Evolutionary conservation across 352 stramenopile genomes (phyloP), one percentile per base, ranked within the genome.

Genomic region (Peronospora destructor): DNA sequence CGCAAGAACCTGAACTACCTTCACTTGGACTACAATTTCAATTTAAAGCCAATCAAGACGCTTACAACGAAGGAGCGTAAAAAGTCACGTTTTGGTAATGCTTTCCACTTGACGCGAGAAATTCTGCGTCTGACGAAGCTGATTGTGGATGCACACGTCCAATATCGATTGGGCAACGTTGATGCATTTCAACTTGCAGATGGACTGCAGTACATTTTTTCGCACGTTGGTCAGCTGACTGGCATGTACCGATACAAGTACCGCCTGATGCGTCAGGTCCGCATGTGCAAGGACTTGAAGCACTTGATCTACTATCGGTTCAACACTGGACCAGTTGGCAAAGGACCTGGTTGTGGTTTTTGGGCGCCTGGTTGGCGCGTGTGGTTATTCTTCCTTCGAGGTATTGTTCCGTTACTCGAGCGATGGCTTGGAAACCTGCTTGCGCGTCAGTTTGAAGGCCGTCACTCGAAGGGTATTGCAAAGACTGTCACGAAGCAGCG

Each of bases 21-120:
- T 29, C 97, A 99, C 74, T 80, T 99, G 56, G 97, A 99, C 69
- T 99, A 99, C 86, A 99, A 99, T 66, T 99, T 99, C 66, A 99
- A 99, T 73, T 67, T 99, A n/a, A 99, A 99, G 71, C 97, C 97
- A 4, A 98, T 98, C 71, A 99, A 99, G 81, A 99, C 97, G 26
- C 74, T 99, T 47, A 99, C 97, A 9, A 99, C 97, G 2, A 99
- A 99, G 71, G 97, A 99, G 63, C 80, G 97, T 26, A 99, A 99
- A 67, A 99, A 99, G 64, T 98, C 89, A 50, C 87, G 94, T 28
- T 98, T 98, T 45, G 94, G 92, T 55, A 98, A 98, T 60, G 90
- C 90, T 5, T 96, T 97, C 71, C 87, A 97, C 63, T 83, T 98
- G 46, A 97, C 92, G 8, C 87, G 96, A 56, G 97, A 99, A 65